Percentiles rank a stretch among this genome's conserved stretches.
phyloP scores from a whole-genome alignment of 352 stramenopile species.

The Phytophthora constricta region DNA sequence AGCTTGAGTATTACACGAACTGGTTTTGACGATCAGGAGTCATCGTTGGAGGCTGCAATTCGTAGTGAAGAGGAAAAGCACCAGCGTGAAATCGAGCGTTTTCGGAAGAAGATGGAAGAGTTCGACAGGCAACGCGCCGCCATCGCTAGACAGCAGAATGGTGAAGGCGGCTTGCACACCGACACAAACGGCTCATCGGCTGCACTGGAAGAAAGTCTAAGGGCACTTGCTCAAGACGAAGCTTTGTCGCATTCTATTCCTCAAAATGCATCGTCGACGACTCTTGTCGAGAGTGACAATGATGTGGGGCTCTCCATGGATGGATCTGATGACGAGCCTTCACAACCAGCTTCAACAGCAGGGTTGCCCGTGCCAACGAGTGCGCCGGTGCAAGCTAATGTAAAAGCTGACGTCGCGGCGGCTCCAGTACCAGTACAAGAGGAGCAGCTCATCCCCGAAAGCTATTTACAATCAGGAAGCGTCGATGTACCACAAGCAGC shows the following conservation, averaged over 20 bases:
- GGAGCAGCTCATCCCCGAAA: constrained; percentile 41
- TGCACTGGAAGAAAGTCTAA: constrained; percentile 36
- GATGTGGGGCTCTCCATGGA: constrained; percentile 34
- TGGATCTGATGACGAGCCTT: constrained; percentile 30
- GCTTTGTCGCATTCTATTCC: constrained; percentile 15
- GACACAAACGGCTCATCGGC: constrained; percentile 36
- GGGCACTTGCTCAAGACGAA: constrained; percentile 33
- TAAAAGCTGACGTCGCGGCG: neutral
- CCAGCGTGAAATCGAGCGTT: constrained; percentile 82
- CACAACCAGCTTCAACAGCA: constrained; percentile 10
- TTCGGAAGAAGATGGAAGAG: constrained; percentile 85
- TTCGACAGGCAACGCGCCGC: constrained; percentile 81
- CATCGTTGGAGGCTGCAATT: constrained; percentile 73
- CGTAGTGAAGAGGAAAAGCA: constrained; percentile 85
- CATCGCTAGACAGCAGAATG: constrained; percentile 66
- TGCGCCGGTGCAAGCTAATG: constrained; percentile 13
- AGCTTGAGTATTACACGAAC: constrained; percentile 62
- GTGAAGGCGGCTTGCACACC: constrained; percentile 32
- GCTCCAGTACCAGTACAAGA: constrained; percentile 17
- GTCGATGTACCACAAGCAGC: neutral
- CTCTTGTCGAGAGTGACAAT: constrained; percentile 35
- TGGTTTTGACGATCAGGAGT: constrained; percentile 74
- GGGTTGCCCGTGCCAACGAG: constrained; percentile 4
- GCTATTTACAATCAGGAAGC: constrained; percentile 37
- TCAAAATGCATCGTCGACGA: constrained; percentile 19